Base-by-base conservation (phyloP, 495 filamentous ascomycete genomes). In the Ramalina peruviana region DNA sequence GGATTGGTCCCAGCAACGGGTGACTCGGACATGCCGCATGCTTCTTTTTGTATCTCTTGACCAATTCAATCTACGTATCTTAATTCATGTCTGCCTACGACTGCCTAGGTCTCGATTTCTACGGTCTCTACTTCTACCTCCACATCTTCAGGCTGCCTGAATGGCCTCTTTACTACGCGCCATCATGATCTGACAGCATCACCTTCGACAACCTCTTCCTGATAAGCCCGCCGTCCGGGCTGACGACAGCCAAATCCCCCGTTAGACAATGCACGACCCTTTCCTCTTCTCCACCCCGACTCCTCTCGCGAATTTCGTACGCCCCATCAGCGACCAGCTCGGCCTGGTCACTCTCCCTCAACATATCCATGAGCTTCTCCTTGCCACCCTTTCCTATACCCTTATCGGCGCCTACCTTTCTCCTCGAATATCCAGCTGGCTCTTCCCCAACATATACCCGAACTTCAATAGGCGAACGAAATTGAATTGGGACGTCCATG, bases 401-500 rank as follows among this genome's bases (percentile, higher is more conserved):
- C 65, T 85, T 60, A 80, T 88, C 65, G 78, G 83, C 66, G 67
- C 68, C 43, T 69, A 79, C 61, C 50, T 93, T 58, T 89, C 93
- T 23, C 93, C 92, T 19, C 57, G 68, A 27, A 49, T 97, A 43
- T 94, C 87, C 43, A 65, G 65, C 40, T 57, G 66, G 46, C 60
- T 90, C 49, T 85, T 89, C 60, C 81, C 89, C n/a, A 58, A 62
- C 30, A 72, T 72, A 56, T 98, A 97, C 67, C 66, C 73, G 12
- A 68, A 71, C 27, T 69, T 95, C 49, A 73, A 73, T 44, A 65
- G 64, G 10, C 75, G 81, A 27, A 90, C 83, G 43, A 79, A 75
- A 63, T 67, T 90, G 54, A 97, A 90, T 75, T 99, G 92, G 92
- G 84, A 99, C 65, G 83, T 95, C 25, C 92, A 96, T 62, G 83